These are phyloP conservation scores for Neofusicoccum laricinum DNA, from an alignment of 2,329 filamentous ascomycete species.

Conservation along the genomic window DNA sequence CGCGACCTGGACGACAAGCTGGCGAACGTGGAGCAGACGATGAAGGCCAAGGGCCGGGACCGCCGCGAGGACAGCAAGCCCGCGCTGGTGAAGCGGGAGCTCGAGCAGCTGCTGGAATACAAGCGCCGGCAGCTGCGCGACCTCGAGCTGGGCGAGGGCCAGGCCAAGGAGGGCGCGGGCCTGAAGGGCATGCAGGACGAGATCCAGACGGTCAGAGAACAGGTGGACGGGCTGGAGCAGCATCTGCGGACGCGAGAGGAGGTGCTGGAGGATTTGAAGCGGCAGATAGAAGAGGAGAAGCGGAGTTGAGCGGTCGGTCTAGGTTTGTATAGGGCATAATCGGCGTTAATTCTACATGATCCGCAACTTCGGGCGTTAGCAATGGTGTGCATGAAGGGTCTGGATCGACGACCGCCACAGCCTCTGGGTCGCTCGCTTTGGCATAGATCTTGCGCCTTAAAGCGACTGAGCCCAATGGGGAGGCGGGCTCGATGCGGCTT, in stretches of 20 bases:
- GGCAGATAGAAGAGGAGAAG: constrained; percentile 87
- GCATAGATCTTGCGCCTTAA: neutral
- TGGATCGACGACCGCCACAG: neutral
- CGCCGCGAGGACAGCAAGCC: constrained; percentile 75
- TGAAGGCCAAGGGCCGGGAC: constrained; percentile 50
- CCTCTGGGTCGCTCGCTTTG: neutral
- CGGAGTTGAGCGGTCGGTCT: neutral
- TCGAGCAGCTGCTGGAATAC: constrained; percentile 92
- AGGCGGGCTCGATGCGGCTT: neutral
- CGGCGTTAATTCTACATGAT: constrained; percentile 7
- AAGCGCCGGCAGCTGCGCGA: constrained; percentile 79
- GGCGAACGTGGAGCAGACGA: constrained; percentile 72
- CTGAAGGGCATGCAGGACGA: constrained; percentile 81
- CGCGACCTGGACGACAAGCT: constrained; percentile 86
- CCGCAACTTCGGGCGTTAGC: neutral
- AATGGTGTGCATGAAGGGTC: neutral
- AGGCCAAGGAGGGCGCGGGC: constrained; percentile 65
- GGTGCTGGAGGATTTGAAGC: constrained; percentile 70
- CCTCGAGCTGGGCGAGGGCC: constrained; percentile 68
- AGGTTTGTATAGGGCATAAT: constrained; percentile 13
- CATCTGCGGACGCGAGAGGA: constrained; percentile 77
- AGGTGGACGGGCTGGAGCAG: constrained; percentile 83
- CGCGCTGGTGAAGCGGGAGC: constrained; percentile 86
- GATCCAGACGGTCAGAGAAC: constrained; percentile 84
- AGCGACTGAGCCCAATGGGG: neutral